phyloP scores from a whole-genome alignment of 2,329 filamentous ascomycete genomes.

The Aschersonia sp. region DNA sequence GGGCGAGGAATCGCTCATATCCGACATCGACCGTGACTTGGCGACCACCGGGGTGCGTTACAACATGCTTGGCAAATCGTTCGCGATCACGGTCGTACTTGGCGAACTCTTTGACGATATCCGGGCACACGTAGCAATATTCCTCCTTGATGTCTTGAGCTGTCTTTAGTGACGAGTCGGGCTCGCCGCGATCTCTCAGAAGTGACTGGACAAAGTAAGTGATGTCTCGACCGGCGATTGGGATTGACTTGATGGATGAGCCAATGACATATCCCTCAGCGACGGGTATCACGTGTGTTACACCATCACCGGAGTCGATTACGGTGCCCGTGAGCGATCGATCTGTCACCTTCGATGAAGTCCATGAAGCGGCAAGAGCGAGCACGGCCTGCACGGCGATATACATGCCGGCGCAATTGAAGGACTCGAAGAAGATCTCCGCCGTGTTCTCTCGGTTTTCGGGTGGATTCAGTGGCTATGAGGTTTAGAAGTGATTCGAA shows the following conservation, averaged over 20 bases:
- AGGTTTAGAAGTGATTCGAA: not conserved
- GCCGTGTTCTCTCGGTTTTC: slow-evolving; percentile 98
- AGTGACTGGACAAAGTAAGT: slow-evolving; percentile 98
- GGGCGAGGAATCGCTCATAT: slow-evolving; percentile 94
- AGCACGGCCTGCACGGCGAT: slow-evolving; percentile 97
- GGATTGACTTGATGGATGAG: slow-evolving; percentile 97
- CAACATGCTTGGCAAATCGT: slow-evolving; percentile 80
- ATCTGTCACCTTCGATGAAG: slow-evolving; percentile 93
- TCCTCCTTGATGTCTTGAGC: slow-evolving; percentile 98
- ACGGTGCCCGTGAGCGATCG: slow-evolving; percentile 93
- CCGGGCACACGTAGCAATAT: slow-evolving; percentile 95
- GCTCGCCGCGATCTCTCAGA: slow-evolving; percentile 87
- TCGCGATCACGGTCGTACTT: slow-evolving; percentile 88
- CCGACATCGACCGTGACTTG: slow-evolving; percentile 82
- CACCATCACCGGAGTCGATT: slow-evolving; percentile 96
- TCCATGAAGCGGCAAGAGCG: slow-evolving; percentile 94
- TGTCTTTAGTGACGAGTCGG: slow-evolving; percentile 92
- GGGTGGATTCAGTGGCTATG: slow-evolving; percentile 83
- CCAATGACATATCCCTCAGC: slow-evolving; percentile 98
- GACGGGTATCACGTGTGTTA: slow-evolving; percentile 97
- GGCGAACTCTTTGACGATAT: slow-evolving; percentile 97
- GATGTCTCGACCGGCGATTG: slow-evolving; percentile 93
- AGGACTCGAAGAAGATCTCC: slow-evolving; percentile 99
- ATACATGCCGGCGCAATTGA: slow-evolving; percentile 97
- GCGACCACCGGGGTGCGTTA: slow-evolving; percentile 73